Base-by-base conservation (phyloP, 192 early-diverging fungal genomes). In the Coemansia javaensis region DNA sequence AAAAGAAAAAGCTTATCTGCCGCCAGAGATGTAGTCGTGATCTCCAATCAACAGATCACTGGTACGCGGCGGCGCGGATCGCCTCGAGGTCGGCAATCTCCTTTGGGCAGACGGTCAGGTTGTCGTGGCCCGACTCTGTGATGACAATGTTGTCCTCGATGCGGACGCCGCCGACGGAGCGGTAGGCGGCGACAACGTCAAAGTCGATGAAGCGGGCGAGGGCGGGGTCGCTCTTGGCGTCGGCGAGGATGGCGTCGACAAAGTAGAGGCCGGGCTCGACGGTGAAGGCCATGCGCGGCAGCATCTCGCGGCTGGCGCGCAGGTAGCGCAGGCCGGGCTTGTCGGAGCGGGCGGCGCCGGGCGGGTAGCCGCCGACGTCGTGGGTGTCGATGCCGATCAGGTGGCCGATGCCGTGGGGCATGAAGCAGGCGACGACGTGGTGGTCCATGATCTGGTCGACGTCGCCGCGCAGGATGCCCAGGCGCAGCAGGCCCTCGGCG, bases 261-360 rank as follows among this genome's bases (percentile, higher is more conserved):
- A 97, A 97, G 63, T 97, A 97, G 56, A 89, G 74, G 4, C 94
- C 94, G 15, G 94, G 94, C 66, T 97, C 94, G 18, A 93, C 88
- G 1, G 94, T 97, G 31, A 96, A 80, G 25, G 83, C 85, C 90
- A 92, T 91, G 17, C 86, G 86, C 13, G 81, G 72, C 30, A 79
- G 70, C 47, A 97, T 73, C 37, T 66, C 58, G 36, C 91, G 81
- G 10, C 88, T 77, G 60, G 88, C 77, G n/a, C 90, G 80, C 41
- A 91, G 71, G 49, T 86, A 81, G 37, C 86, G 76, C 40, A 89
- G 66, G 0, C 87, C 86, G 5, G 88, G 85, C 14, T 65, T 79
- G 27, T 77, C 57, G 54, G 90, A 82, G 32, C 90, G 82, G 38
- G 75, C 62, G 7, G 78, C 79, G 44, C 89, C 91, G 16, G 62